Evolutionary conservation across 2,329 filamentous ascomycete genomes (phyloP), one percentile per base, ranked within the genome.

Genomic region (Alternaria incomplexa): DNA sequence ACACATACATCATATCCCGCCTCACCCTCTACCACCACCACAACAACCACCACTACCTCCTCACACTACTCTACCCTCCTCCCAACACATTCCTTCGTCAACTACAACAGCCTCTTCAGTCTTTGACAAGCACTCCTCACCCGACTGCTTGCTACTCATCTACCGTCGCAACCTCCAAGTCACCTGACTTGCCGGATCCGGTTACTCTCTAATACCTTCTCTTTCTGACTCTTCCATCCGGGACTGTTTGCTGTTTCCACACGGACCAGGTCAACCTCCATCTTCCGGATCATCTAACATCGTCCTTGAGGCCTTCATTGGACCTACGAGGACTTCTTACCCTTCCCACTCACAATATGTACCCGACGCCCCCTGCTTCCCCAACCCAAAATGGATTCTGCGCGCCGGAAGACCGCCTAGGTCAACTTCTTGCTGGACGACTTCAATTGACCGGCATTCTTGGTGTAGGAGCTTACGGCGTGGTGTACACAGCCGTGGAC

Each of bases 381-480:
- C 84, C 84, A 47, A 75, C 76, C 58, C 78, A 78, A 71, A 78
- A 79, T 81, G 79, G 77, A 73, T 77, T 79, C 61, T 81, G 79
- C 71, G 73, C 78, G 51, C 93, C 94, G 45, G 92, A 97, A 86
- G 92, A 94, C 78, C 90, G 93, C 77, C 83, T 98, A 85, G 94
- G 95, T 80, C 89, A 90, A 72, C 86, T 95, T 71, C 87, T 98
- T 69, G 92, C 92, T 73, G 91, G 91, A 78, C 90, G 92, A 78
- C 87, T 97, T 72, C 90, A 95, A 83, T 85, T 98, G 75, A 93
- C 90, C 67, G 88, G 89, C 66, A 92, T 98, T 73, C 87, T 98
- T 66, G 96, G 96, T 69, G 92, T 95, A 54, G 96, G 96, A 72
- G 96, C 96, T 61, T 99, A 99, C 81, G 96, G 96, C 68, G 94